Evolutionary conservation across 1,284 basidiomycete species (phyloP), one percentile per base, ranked within the genome.

Genomic region (Tylopilus sp.): DNA sequence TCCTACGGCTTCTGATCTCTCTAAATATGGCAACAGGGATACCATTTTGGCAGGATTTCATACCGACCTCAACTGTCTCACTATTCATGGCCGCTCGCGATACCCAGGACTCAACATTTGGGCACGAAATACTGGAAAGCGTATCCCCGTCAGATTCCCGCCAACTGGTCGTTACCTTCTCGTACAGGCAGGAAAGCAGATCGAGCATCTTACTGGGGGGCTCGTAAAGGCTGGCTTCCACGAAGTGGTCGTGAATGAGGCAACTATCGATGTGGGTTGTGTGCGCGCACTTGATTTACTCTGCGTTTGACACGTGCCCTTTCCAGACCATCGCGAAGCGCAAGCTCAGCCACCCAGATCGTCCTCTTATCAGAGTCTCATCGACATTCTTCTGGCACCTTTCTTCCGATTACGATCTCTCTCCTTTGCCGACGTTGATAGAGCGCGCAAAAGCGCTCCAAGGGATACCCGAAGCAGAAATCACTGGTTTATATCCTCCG

Each of bases 311-410:
- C 42, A 33, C 4, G n/a, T 28, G n/a, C 21, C 28, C 31, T 51
- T 46, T 49, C 5, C 52, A 91, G 86, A 79, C 80, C 2, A 83
- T 93, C 43, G 77, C 82, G 52, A 71, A 74, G 45, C 77, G 85
- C 36, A 83, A 78, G 59, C 54, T 60, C 4, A 71, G 77, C 47
- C 73, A 76, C 57, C 83, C 89, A 0, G 76, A 81, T 46, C 81
- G 92, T n/a, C 92, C 92, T 12, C 73, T 87, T 34, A 91, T 94
- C 58, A 83, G 93, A 18, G 92, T 96, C 56, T 94, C 91, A 5
- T 93, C 90, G 2, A 95, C 92, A 0, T 94, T 94, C 74, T 95
- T 95, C 74, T 94, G 87, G 85, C 91, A 94, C 62, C 77, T 95
- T 30, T 91, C 86, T 0, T 91, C 89, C 3, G 92, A 94, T 66